Conservation (phyloP, 352 stramenopile genomes). For the Poterioochromonas sp. region DNA sequence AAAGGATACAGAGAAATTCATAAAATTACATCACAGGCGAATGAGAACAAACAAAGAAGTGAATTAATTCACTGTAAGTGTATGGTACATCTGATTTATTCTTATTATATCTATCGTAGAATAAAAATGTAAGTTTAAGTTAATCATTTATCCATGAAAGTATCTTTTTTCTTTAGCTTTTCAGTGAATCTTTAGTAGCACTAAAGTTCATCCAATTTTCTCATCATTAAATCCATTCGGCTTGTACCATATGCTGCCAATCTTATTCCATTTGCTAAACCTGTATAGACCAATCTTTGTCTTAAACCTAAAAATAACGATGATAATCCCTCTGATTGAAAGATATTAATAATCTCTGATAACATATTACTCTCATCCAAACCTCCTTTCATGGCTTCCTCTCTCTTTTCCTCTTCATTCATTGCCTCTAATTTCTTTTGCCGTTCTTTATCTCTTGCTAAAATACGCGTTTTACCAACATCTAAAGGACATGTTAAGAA, state of each 20-base stretch:
- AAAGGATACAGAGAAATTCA: no score
- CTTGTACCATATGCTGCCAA: not conserved
- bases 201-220: not conserved
- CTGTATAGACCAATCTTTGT: not conserved
- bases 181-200: not conserved
- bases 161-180: no score
- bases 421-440: not conserved
- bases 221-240: not conserved
- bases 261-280: not conserved
- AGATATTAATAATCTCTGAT: not conserved
- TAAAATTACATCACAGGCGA: no score
- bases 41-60: no score
- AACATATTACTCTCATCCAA: not conserved
- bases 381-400: not conserved
- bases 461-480: not conserved
- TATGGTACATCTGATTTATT: no score
- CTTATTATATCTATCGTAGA: no score
- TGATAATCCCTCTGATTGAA: not conserved
- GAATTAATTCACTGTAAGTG: no score
- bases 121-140: no score
- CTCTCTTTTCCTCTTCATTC: not conserved
- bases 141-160: no score
- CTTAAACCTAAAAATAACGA: not conserved
- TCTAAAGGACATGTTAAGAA: not conserved
- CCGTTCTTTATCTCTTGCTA: not conserved